phyloP scores from a whole-genome alignment of 805 yeast genomes.

The Yamadazyma scolyti region DNA sequence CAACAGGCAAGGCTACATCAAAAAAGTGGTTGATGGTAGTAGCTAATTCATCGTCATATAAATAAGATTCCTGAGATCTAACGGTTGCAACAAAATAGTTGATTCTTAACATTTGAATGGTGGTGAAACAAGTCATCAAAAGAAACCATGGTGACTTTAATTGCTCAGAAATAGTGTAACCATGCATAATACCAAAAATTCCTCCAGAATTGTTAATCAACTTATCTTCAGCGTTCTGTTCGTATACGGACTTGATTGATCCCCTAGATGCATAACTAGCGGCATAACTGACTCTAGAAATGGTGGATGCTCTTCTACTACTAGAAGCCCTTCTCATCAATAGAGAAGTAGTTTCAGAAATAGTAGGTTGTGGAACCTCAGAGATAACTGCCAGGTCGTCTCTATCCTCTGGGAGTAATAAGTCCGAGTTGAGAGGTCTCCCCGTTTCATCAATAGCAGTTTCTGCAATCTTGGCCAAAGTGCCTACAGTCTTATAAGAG shows the following conservation, averaged over 20 bases:
- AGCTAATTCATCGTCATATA: slow-evolving; percentile 53
- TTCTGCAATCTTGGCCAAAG: slow-evolving; percentile 63
- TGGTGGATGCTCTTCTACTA: slow-evolving; percentile 24
- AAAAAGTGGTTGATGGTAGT: slow-evolving; percentile 64
- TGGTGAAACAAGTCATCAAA: slow-evolving; percentile 73
- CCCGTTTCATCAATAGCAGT: slow-evolving; percentile 76
- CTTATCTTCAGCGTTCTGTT: slow-evolving; percentile 60
- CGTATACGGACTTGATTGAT: slow-evolving; percentile 59
- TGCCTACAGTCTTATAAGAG: slow-evolving; percentile 69
- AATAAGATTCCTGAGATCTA: slow-evolving; percentile 73
- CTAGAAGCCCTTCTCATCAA: slow-evolving; percentile 29
- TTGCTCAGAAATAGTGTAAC: slow-evolving; percentile 46
- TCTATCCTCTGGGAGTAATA: slow-evolving; percentile 33
- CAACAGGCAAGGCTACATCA: slow-evolving; percentile 83
- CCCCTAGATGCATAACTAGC: slow-evolving; percentile 18
- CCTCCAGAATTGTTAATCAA: slow-evolving; percentile 56
- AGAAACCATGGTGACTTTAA: slow-evolving; percentile 69
- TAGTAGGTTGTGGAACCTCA: slow-evolving; percentile 26
- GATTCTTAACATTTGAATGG: slow-evolving; percentile 86
- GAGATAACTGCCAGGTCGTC: slow-evolving; percentile 14
- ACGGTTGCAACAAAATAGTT: slow-evolving; percentile 92
- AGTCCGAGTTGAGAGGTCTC: slow-evolving; percentile 47
- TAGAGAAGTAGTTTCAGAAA: slow-evolving; percentile 38
- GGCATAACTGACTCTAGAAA: slow-evolving; percentile 28
- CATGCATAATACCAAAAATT: slow-evolving; percentile 78